Percentiles rank a stretch among this genome's conserved stretches.
Evolutionary conservation across 768 basidiomycete species (phyloP).

Genomic region (Tulasnella sp.): DNA sequence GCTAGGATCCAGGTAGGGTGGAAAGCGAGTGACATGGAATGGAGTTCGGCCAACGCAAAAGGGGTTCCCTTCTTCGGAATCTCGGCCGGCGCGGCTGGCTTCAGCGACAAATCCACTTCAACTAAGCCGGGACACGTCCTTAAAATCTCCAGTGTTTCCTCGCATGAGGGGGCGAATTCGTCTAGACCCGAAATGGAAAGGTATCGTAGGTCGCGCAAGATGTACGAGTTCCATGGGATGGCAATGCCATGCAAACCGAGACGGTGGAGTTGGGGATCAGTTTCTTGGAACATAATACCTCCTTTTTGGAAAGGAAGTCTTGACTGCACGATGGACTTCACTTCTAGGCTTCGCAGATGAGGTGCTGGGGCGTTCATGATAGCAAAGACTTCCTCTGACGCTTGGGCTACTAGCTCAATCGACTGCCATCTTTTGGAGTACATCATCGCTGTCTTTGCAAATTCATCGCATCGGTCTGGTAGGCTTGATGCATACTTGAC

Average conservation of each 20-base stretch:
- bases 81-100: not conserved
- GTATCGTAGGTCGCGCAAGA: not conserved
- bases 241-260: not conserved
- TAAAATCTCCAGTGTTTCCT: not conserved
- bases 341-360: too few relatives aligned
- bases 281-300: not conserved
- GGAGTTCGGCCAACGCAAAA: not conserved
- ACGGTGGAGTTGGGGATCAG: not conserved
- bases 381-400: too few relatives aligned
- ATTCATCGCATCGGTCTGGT: too few relatives aligned
- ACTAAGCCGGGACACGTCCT: not conserved
- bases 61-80: not conserved
- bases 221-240: not conserved
- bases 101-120: not conserved
- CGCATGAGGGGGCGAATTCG: not conserved
- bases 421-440: too few relatives aligned
- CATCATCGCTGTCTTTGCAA: too few relatives aligned
- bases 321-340: too few relatives aligned
- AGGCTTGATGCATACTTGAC: too few relatives aligned
- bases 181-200: not conserved
- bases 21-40: not conserved
- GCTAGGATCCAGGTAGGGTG: not conserved
- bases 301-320: not conserved
- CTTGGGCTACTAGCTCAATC: too few relatives aligned
- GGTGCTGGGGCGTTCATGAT: too few relatives aligned